Evolutionary conservation across 495 filamentous ascomycete genomes (phyloP), one percentile per base, ranked within the genome.

Genomic region (Friedmanniomyces endolithicus): DNA sequence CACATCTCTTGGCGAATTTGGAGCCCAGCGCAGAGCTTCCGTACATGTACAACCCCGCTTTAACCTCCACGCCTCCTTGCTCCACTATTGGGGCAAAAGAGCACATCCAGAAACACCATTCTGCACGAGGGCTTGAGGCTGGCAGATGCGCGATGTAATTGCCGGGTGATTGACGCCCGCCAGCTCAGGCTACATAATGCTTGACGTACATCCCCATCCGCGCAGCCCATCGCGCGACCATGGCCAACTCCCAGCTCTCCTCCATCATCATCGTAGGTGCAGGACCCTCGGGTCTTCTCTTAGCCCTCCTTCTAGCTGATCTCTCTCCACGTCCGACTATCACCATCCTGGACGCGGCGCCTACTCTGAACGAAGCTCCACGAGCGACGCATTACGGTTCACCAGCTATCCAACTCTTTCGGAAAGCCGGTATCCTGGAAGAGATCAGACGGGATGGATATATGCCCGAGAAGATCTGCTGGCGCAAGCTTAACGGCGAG

Each of bases 331-430:
- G 20, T 3, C 34, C 46, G 8, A 46, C 35, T 14, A 49, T 60
- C 31, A 50, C 29, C 24, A 50, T 50, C 47, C 47, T 60, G 8
- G 58, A 60, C 27, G 54, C 37, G 11, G 46, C 47, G n/a, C 47
- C 47, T 2, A 35, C 47, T 4, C 47, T 50, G 3, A 50, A 50
- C 20, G 47, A 50, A 35, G 23, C 47, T 6, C 47, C 47, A 8
- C 47, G 47, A 31, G 47, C 47, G 14, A 50, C 47, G 14, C 47
- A 50, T 33, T 50, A 50, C 23, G 47, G 47, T 6, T 20, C 47
- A 17, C 47, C 47, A 33, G 47, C 47, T 16, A 50, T 50, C 14
- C 23, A 50, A 50, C 47, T 50, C 24, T 50, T 50, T n/a, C 47
- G 47, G 4, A 35, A 50, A 17, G 47, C 47, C 2, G 24, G 47